phyloP scores from a whole-genome alignment of 2,329 filamentous ascomycete species.

The Fusarium proliferatum region DNA sequence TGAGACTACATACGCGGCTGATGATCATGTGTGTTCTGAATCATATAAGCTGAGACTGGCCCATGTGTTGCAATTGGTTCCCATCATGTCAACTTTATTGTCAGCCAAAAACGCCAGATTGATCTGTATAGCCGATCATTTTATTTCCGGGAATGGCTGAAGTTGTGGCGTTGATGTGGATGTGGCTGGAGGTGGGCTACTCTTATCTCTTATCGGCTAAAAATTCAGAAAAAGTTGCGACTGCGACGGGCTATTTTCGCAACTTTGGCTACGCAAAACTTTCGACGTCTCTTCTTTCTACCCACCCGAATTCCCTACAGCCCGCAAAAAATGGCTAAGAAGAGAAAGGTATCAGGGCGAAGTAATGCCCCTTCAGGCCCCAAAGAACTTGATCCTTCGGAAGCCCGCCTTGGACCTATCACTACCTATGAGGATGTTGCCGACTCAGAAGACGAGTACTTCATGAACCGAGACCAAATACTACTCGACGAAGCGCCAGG shows the following conservation, averaged over 20 bases:
- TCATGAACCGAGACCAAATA: constrained; percentile 86
- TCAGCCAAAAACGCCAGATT: not conserved
- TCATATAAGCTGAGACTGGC: constrained; percentile 9
- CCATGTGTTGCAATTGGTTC: constrained; percentile 8
- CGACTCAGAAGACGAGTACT: constrained; percentile 94
- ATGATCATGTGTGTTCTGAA: constrained; percentile 21
- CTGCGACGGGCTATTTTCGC: constrained; percentile 10
- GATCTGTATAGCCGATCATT: not conserved
- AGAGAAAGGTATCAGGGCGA: constrained; percentile 75
- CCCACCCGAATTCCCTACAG: not conserved
- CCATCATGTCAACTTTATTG: constrained; percentile 2
- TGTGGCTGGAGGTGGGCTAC: not conserved
- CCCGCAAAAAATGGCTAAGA: constrained; percentile 67
- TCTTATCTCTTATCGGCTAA: constrained; percentile 37
- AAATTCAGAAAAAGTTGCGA: constrained; percentile 39
- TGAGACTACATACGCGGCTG: constrained; percentile 4
- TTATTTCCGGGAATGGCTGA: not conserved
- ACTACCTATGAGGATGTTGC: constrained; percentile 84
- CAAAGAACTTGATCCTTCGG: constrained; percentile 64
- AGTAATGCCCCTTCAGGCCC: constrained; percentile 60
- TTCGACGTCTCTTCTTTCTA: not conserved
- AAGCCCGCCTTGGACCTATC: constrained; percentile 71
- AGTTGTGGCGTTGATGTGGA: not conserved
- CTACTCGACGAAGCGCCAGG: constrained; percentile 83
- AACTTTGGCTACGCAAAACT: constrained; percentile 1